These are phyloP conservation scores for Laetiporus sulphureus DNA, from an alignment of 1,284 basidiomycete species.

Conservation along the genomic window DNA sequence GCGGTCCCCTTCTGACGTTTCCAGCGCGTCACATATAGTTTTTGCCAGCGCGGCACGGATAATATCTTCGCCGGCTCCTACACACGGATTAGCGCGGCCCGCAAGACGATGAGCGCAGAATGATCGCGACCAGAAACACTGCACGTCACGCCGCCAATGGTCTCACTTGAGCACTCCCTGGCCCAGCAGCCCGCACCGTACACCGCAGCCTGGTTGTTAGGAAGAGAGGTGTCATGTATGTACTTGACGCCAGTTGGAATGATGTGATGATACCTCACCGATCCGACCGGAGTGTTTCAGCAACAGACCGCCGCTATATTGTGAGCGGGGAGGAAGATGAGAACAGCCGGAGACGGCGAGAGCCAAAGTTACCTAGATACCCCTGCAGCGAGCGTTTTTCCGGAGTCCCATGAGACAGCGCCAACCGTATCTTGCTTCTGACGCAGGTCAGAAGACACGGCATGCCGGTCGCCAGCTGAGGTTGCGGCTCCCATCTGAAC, in stretches of 20 bases:
- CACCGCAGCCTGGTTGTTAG: slow-evolving; percentile 40
- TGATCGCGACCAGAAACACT: slow-evolving; percentile 55
- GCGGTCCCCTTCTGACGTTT: slow-evolving; percentile 17
- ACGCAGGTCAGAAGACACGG: slow-evolving; percentile 16
- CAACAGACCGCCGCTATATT: slow-evolving; percentile 66
- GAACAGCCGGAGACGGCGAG: no score
- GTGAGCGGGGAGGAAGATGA: no score
- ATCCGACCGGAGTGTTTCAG: slow-evolving; percentile 65
- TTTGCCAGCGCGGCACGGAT: slow-evolving; percentile 30
- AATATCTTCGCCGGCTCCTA: slow-evolving; percentile 39
- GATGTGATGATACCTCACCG: slow-evolving; percentile 47
- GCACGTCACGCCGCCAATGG: slow-evolving; percentile 38
- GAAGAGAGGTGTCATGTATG: no score
- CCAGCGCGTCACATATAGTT: slow-evolving; percentile 25
- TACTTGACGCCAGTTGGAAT: not conserved
- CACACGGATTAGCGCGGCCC: not conserved
- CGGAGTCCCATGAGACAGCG: slow-evolving; percentile 46
- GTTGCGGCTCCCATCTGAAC: no score
- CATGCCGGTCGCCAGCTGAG: no score
- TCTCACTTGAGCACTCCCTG: slow-evolving; percentile 26
- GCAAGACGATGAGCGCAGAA: not conserved
- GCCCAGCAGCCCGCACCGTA: slow-evolving; percentile 74
- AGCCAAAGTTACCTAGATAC: slow-evolving; percentile 61
- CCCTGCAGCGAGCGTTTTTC: slow-evolving; percentile 50
- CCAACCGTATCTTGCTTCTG: slow-evolving; percentile 71